phyloP scores from a whole-genome alignment of 2,329 filamentous ascomycete species.

The Colletotrichum incanum region DNA sequence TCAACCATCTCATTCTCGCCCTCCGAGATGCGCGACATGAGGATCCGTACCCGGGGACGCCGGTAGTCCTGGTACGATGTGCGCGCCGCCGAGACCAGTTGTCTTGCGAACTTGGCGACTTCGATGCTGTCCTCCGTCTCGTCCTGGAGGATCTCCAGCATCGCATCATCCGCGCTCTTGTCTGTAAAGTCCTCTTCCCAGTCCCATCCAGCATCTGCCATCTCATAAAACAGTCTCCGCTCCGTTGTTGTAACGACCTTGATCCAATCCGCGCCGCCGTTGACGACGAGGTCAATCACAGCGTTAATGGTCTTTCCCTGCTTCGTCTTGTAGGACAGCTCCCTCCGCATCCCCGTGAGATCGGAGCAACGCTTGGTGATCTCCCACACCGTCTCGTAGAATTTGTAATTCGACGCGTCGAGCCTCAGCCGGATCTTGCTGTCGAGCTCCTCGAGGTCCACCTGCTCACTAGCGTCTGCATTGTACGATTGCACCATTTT shows the following conservation, averaged over 20 bases:
- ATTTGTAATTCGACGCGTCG: slow-evolving; percentile 43
- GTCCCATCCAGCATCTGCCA: slow-evolving; percentile 59
- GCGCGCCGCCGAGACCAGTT: slow-evolving; percentile 55
- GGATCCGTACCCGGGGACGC: slow-evolving; percentile 54
- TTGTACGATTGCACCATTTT: slow-evolving; percentile 36
- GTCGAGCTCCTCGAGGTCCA: slow-evolving; percentile 25
- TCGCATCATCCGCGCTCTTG: slow-evolving; percentile 54
- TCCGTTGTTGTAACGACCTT: slow-evolving; percentile 44
- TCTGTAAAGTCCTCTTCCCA: slow-evolving; percentile 55
- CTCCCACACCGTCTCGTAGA: slow-evolving; percentile 43
- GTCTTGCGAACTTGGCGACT: slow-evolving; percentile 49
- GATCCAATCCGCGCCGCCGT: slow-evolving; percentile 42
- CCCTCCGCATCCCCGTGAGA: slow-evolving; percentile 35
- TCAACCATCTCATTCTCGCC: slow-evolving; percentile 50
- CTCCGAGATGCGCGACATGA: slow-evolving; percentile 53
- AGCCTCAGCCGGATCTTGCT: slow-evolving; percentile 30
- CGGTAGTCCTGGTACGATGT: slow-evolving; percentile 55
- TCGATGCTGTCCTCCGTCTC: slow-evolving; percentile 43
- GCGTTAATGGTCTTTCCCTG: slow-evolving; percentile 17
- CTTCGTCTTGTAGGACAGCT: slow-evolving; percentile 30
- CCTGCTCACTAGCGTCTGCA: not conserved
- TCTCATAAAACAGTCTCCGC: slow-evolving; percentile 54
- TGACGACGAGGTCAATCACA: slow-evolving; percentile 40
- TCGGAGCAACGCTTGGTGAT: slow-evolving; percentile 41
- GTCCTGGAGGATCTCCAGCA: slow-evolving; percentile 47